These are phyloP conservation scores for Xylariaceae sp. DNA, from an alignment of 2,329 filamentous ascomycete species.

Conservation along the genomic window DNA sequence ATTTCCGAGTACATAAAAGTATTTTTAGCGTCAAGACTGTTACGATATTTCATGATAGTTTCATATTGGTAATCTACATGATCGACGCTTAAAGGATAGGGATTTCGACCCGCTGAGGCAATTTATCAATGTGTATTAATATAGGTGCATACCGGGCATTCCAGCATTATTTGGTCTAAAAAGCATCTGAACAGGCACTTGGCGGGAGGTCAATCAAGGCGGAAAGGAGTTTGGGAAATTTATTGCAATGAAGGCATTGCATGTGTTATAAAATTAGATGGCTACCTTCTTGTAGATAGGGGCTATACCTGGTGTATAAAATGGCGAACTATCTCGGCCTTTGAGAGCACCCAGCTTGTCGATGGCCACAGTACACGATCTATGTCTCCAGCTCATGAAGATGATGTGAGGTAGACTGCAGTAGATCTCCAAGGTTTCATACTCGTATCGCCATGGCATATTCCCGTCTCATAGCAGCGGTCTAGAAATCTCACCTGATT, in stretches of 20 bases:
- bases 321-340: neutral
- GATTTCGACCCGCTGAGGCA: constrained; percentile 11
- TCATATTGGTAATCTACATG: constrained; percentile 1
- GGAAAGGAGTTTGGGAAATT: constrained; percentile 4
- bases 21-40: constrained; percentile 2
- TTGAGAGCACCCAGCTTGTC: neutral
- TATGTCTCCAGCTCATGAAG: no score
- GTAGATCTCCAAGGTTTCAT: no score
- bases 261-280: neutral
- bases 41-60: constrained; percentile 3
- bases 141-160: no score
- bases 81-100: neutral
- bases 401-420: no score
- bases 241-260: constrained; percentile 7
- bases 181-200: constrained; percentile 8
- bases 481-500: no score
- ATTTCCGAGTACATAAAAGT: neutral
- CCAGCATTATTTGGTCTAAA: constrained; percentile 9
- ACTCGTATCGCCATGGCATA: no score
- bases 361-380: no score
- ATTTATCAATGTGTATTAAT: constrained; percentile 12
- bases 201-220: constrained; percentile 1
- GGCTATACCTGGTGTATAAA: neutral
- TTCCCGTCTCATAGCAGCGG: no score
- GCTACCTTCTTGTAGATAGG: neutral